These are phyloP conservation scores for Penicillium sp. DNA, from an alignment of 2,329 filamentous ascomycete genomes.

Conservation along the genomic window DNA sequence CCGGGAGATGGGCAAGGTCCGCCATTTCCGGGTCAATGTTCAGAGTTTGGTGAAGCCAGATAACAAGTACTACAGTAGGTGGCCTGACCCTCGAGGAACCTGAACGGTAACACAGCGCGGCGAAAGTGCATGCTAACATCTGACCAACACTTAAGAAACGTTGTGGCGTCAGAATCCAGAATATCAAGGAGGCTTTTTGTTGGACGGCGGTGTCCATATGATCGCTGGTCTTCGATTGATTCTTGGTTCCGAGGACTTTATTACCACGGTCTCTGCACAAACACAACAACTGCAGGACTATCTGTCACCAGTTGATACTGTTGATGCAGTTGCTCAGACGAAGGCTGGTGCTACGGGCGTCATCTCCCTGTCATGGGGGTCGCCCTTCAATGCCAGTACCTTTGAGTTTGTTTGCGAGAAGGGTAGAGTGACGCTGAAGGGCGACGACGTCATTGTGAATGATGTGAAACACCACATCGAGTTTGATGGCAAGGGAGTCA, in stretches of 20 bases:
- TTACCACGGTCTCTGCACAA: conserved; percentile 51
- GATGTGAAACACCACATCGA: conserved; percentile 45
- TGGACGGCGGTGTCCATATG: conserved; percentile 61
- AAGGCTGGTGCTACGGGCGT: conserved; percentile 53
- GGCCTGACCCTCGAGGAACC: not conserved
- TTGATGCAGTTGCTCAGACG: conserved; percentile 54
- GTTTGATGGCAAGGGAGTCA: conserved; percentile 54
- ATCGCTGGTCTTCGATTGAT: conserved; percentile 55
- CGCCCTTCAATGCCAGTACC: conserved; percentile 50
- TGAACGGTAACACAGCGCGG: not conserved
- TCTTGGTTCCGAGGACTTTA: conserved; percentile 46
- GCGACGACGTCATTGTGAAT: conserved; percentile 39
- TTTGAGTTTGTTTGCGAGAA: conserved; percentile 55
- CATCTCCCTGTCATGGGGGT: conserved; percentile 55
- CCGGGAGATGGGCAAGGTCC: conserved; percentile 49
- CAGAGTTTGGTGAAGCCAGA: conserved; percentile 49
- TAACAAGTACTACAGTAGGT: conserved; percentile 56
- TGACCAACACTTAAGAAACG: conserved; percentile 26
- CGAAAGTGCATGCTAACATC: conserved; percentile 4
- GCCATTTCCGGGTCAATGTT: conserved; percentile 53
- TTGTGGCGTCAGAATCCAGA: conserved; percentile 58
- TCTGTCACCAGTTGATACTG: conserved; percentile 58
- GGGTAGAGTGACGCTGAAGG: conserved; percentile 50
- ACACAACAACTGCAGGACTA: conserved; percentile 53
- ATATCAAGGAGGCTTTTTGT: conserved; percentile 61